These are phyloP conservation scores for Parastagonospora avenae DNA, from an alignment of 2,329 filamentous ascomycete genomes.

Conservation along the genomic window DNA sequence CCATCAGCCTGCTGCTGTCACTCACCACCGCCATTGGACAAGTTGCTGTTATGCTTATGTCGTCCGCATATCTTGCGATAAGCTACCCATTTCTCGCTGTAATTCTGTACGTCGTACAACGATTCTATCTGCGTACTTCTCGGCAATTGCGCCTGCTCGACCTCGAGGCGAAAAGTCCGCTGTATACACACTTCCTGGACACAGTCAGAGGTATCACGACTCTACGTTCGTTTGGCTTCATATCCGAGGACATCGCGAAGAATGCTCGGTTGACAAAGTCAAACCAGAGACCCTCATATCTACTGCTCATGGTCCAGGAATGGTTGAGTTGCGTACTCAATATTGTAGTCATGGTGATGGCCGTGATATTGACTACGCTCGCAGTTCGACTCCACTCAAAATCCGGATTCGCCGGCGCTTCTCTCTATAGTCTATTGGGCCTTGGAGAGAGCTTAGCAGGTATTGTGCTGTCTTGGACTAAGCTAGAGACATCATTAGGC, in stretches of 20 bases:
- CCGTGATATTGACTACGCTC: constrained; percentile 39
- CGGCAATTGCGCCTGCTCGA: constrained; percentile 56
- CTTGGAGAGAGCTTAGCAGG: constrained; percentile 11
- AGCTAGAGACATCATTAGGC: constrained; percentile 24
- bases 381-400: constrained; percentile 10
- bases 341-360: constrained; percentile 40
- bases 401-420: constrained; percentile 26
- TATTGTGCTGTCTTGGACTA: constrained; percentile 17
- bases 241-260: constrained; percentile 8
- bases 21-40: constrained; percentile 3
- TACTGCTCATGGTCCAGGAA: constrained; percentile 47
- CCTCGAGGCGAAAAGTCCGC: constrained; percentile 54
- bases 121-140: constrained; percentile 51
- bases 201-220: constrained; percentile 53
- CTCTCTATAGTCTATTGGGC: constrained; percentile 17
- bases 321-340: constrained; percentile 47
- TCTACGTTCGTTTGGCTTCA: constrained; percentile 52
- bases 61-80: constrained; percentile 36
- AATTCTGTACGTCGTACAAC: constrained; percentile 46
- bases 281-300: constrained; percentile 48
- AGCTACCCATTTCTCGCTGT: constrained; percentile 40
- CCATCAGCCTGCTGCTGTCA: neutral
- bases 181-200: constrained; percentile 58
- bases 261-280: constrained; percentile 38
- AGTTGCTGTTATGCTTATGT: constrained; percentile 17